Evolutionary conservation across 352 stramenopile species (phyloP).

Genomic region (Thalassiosira livingstoniorum): DNA sequence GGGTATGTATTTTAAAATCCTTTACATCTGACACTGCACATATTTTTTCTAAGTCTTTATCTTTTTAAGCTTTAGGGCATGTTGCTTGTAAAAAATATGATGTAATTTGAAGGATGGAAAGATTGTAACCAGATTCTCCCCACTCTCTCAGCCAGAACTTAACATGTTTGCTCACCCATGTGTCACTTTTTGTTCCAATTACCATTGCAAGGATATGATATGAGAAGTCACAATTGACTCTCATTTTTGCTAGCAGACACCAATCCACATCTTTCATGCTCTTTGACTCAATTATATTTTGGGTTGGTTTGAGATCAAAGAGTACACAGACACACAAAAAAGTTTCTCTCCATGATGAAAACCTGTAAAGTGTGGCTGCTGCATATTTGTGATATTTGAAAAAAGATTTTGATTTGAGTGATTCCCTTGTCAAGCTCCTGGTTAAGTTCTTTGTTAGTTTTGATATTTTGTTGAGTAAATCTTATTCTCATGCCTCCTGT

Average conservation of each 20-base stretch:
- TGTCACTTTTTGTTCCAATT: not conserved
- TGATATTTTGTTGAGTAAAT: too few relatives aligned
- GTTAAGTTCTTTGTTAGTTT: not conserved
- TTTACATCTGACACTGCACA: slow-evolving; percentile 47
- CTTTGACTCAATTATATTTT: not conserved
- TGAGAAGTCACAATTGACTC: not conserved
- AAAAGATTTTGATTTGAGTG: not conserved
- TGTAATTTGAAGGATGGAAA: slow-evolving; percentile 39
- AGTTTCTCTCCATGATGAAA: slow-evolving; percentile 32
- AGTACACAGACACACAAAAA: slow-evolving; percentile 28
- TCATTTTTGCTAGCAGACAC: slow-evolving; percentile 19
- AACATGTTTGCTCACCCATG: not conserved
- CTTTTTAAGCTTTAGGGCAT: slow-evolving; percentile 27
- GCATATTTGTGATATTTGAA: not conserved
- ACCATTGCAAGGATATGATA: not conserved
- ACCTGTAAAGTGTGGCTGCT: slow-evolving; percentile 23
- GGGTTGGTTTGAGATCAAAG: slow-evolving; percentile 27
- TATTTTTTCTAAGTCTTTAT: slow-evolving; percentile 25
- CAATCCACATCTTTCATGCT: slow-evolving; percentile 15
- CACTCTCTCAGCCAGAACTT: slow-evolving; percentile 4
- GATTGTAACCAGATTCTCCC: slow-evolving; percentile 17
- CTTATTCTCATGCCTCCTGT: too few relatives aligned
- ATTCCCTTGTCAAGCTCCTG: not conserved
- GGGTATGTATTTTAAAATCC: slow-evolving; percentile 48
- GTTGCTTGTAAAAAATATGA: slow-evolving; percentile 21